Evolutionary conservation across 1,284 basidiomycete species (phyloP).

Genomic region (Neolentinus lepideus): DNA sequence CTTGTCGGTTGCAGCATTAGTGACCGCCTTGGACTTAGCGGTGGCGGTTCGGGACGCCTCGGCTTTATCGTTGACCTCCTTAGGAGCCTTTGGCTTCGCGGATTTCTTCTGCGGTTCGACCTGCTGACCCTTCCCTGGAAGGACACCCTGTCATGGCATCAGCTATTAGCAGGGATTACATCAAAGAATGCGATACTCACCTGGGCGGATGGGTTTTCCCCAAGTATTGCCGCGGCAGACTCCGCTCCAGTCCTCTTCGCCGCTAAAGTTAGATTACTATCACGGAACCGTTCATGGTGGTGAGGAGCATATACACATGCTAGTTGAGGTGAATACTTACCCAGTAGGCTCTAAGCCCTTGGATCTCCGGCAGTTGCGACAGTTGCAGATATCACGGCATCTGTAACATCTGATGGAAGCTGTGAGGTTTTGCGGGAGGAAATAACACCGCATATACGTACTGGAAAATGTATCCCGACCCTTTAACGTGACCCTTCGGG

Average conservation of each 20-base stretch:
- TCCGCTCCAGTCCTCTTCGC: conserved; percentile 26
- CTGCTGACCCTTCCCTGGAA: conserved; percentile 20
- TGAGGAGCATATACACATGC: not conserved
- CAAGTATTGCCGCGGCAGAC: conserved; percentile 34
- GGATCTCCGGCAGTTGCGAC: conserved; percentile 52
- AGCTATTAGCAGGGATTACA: not conserved
- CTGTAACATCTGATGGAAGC: conserved; percentile 49
- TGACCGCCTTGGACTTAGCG: conserved; percentile 8
- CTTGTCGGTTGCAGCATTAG: conserved; percentile 9
- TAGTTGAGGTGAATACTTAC: conserved; percentile 25
- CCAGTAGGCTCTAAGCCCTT: conserved; percentile 52
- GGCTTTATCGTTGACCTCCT: conserved; percentile 10
- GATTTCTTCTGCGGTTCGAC: conserved; percentile 10
- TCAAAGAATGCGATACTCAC: conserved; percentile 17
- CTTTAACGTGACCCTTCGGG: conserved; percentile 27
- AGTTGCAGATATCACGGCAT: conserved; percentile 61
- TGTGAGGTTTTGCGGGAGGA: not conserved
- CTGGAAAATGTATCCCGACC: conserved; percentile 45
- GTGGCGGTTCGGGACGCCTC: not conserved
- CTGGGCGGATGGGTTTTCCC: conserved; percentile 23
- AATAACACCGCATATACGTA: conserved; percentile 19
- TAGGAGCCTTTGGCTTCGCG: conserved; percentile 4
- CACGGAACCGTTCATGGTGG: conserved; percentile 3
- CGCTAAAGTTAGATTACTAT: conserved; percentile 28
- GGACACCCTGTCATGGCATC: conserved; percentile 13